Evolutionary conservation across 73 alveolate species (phyloP).

Genomic region (Tetrahymena malaccensis): DNA sequence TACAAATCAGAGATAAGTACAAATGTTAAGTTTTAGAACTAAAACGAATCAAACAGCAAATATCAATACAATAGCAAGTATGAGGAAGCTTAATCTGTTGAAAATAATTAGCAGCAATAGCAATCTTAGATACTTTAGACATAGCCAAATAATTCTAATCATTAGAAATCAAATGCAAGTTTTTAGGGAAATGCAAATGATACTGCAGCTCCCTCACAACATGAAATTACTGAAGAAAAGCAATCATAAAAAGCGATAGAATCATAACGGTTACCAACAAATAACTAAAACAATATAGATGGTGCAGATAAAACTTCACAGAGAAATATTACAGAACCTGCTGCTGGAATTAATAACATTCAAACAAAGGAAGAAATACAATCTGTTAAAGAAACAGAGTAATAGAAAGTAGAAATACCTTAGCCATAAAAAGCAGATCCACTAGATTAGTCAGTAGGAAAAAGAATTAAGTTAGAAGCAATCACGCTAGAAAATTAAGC

Average conservation of each 20-base stretch:
- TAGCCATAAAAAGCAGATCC: background rate
- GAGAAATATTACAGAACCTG: background rate
- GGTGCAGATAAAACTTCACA: background rate
- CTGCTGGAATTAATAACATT: background rate
- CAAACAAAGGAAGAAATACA: background rate
- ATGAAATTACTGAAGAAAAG: background rate
- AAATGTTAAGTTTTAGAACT: background rate
- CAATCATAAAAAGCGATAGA: background rate
- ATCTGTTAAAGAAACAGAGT: background rate
- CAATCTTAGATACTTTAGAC: background rate
- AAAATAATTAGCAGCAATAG: background rate
- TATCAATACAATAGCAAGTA: background rate
- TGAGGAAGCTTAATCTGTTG: background rate
- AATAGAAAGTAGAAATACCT: background rate
- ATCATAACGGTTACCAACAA: background rate
- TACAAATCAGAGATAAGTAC: background rate
- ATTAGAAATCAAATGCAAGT: background rate
- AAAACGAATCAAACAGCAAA: background rate
- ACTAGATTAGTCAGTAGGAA: background rate
- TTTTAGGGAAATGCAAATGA: background rate
- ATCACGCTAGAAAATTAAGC: slow-evolving; percentile 46
- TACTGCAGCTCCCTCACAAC: background rate
- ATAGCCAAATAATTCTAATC: background rate
- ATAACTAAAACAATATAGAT: background rate
- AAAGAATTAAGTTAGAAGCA: slow-evolving; percentile 42